phyloP scores from a whole-genome alignment of 2,329 filamentous ascomycete genomes.

The Pestalotiopsis sp. region DNA sequence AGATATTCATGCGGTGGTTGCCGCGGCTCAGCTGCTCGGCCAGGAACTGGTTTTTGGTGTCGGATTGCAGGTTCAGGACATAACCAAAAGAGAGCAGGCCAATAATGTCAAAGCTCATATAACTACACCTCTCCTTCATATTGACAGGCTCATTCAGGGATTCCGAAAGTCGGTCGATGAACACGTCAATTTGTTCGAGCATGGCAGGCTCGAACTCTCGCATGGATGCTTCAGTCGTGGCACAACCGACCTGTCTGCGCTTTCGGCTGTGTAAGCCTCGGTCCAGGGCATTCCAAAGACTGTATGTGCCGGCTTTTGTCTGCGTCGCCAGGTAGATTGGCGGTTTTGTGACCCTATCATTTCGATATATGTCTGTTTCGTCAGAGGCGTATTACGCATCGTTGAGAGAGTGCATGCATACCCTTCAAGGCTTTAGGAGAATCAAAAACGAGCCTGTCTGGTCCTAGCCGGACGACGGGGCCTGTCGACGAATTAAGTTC shows the following conservation, averaged over 20 bases:
- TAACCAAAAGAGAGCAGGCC: conserved; percentile 24
- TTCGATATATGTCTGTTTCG: conserved; percentile 23
- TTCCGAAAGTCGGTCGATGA: conserved; percentile 12
- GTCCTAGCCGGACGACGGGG: conserved; percentile 20
- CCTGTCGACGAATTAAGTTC: background rate
- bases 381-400: background rate
- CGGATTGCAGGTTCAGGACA: conserved; percentile 21
- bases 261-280: conserved; percentile 10
- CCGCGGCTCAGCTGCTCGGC: background rate
- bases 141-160: conserved; percentile 18
- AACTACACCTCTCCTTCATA: conserved; percentile 18
- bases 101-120: conserved; percentile 22
- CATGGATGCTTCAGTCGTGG: conserved; percentile 8
- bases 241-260: conserved; percentile 8
- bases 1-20: background rate
- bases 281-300: conserved; percentile 13
- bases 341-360: conserved; percentile 22
- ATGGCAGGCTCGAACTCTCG: conserved; percentile 12
- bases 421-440: conserved; percentile 18
- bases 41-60: conserved; percentile 15
- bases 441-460: conserved; percentile 24
- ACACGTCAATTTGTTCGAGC: conserved; percentile 8
- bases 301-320: conserved; percentile 16
- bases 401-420: background rate
- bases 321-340: conserved; percentile 20